Evolutionary conservation across 306 rosid genomes (phyloP), one percentile per base, ranked within the genome.

Genomic region (Carpinus fangiana): DNA sequence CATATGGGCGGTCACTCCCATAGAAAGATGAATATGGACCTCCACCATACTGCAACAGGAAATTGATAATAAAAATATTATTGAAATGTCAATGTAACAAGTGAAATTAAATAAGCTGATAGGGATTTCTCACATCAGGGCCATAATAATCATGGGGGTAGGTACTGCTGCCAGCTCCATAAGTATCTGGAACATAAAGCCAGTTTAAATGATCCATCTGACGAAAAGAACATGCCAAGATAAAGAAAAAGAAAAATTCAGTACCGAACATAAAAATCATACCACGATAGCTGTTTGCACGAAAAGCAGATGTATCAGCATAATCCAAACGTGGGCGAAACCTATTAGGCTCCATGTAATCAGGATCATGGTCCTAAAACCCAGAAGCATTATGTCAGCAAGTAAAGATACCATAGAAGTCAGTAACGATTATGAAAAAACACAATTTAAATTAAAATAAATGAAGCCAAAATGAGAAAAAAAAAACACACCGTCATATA

Each of bases 301-400:
- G 85, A 84, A 86, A 89, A 64, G 80, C 50, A 73, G 90, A 80
- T 3, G 90, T 90, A 78, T 89, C 87, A 56, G 88, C 59, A 77
- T 84, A 88, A 81, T 89, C 93, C 85, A 90, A 78, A 78, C 92
- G 88, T 2, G 90, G 93, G 66, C 92, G 94, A 66, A 75, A n/a
- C 81, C 91, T 82, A 72, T 36, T 78, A 51, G 96, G 91, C 67
- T 88, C 96, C 83, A 83, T 82, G 79, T 83, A 81, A 79, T 84
- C 92, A 82, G 90, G 90, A 59, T 86, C 94, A 71, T 83, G 90
- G 34, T 90, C 96, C 97, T 92, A 72, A 72, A 77, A 70, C 53
- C 60, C 23, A 76, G 16, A 14, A 55, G 66, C 51, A 81, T 18
- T 82, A 56, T 60, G 72, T 50, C 46, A 71, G 83, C 14, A 45